phyloP scores from a whole-genome alignment of 345 rosid species.

The Sonneratia alba region DNA sequence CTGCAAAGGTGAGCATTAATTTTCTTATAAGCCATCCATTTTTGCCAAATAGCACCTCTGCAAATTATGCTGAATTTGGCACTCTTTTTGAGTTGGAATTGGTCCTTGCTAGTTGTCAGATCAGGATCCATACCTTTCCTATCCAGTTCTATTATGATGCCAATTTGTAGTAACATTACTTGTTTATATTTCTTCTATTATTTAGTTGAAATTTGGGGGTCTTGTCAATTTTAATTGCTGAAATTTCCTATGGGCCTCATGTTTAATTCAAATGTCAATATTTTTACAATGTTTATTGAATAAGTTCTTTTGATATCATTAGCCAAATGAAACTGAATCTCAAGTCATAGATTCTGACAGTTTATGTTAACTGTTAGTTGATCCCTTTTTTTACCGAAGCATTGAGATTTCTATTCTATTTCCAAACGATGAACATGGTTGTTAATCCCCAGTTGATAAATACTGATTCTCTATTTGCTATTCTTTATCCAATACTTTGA shows the following conservation, averaged over 20 bases:
- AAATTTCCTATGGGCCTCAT: not conserved
- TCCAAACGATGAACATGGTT: not conserved
- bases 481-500: not conserved
- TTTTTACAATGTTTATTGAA: not conserved
- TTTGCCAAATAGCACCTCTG: not conserved
- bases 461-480: not conserved
- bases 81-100: not conserved
- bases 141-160: not conserved
- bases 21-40: not conserved
- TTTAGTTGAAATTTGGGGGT: not conserved
- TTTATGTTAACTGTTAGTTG: not conserved
- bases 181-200: not conserved
- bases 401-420: not conserved
- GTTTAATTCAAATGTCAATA: too few relatives aligned
- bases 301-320: not conserved
- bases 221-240: not conserved
- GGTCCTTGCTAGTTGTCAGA: not conserved
- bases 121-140: not conserved
- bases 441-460: not conserved
- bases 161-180: not conserved
- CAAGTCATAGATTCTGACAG: not conserved
- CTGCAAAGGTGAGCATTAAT: conserved; percentile 60
- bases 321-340: not conserved
- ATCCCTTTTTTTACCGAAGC: not conserved
- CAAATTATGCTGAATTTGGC: not conserved